phyloP scores from a whole-genome alignment of 768 basidiomycete genomes.

The Podaxis carcinomalis region DNA sequence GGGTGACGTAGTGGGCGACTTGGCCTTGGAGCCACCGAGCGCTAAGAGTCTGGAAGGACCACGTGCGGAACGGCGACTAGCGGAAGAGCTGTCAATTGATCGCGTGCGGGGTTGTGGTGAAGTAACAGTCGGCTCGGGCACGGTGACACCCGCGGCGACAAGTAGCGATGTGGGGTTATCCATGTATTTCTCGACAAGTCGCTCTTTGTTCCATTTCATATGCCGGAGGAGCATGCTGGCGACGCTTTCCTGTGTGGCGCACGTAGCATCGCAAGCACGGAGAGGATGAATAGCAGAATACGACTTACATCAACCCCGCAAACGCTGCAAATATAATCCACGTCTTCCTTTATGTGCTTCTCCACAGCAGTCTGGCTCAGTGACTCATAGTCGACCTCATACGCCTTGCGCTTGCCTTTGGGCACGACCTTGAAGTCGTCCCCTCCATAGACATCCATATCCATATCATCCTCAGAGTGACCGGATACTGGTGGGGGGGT shows the following conservation, averaged over 20 bases:
- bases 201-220: conserved; percentile 94
- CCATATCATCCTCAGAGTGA: conserved; percentile 57
- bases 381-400: conserved; percentile 83
- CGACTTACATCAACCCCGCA: conserved; percentile 83
- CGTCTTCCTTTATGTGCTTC: conserved; percentile 70
- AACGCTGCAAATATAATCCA: conserved; percentile 85
- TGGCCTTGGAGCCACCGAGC: conserved; percentile 26
- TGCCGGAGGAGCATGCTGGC: conserved; percentile 79
- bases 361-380: conserved; percentile 72
- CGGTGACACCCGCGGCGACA: conserved; percentile 64
- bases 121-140: conserved; percentile 33
- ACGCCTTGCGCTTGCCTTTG: conserved; percentile 61
- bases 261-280: not conserved
- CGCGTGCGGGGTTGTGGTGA: conserved; percentile 29
- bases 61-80: conserved; percentile 30
- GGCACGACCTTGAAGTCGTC: conserved; percentile 59
- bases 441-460: conserved; percentile 50
- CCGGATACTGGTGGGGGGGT: conserved; percentile 15
- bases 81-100: conserved; percentile 18
- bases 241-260: conserved; percentile 46
- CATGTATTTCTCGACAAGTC: conserved; percentile 95
- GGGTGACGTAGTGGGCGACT: conserved; percentile 21
- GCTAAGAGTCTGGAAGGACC: conserved; percentile 35
- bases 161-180: conserved; percentile 76
- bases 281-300: conserved; percentile 2